Conservation (phyloP, 495 filamentous ascomycete genomes). For the Penicillium chermesinum region DNA sequence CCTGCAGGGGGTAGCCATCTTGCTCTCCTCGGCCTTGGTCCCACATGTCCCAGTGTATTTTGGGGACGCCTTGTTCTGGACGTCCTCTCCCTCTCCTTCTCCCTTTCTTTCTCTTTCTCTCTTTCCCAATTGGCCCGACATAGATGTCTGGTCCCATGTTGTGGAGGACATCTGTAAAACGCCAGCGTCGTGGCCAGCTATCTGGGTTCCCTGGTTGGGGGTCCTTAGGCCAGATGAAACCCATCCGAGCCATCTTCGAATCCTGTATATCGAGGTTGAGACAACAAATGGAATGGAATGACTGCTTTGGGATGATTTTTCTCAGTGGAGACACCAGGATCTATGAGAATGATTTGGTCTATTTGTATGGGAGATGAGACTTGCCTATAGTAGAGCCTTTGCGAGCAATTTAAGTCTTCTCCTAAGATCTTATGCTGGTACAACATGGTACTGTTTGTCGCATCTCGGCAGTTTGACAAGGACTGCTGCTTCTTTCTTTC, state of each 20-base stretch:
- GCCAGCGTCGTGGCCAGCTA: constrained; percentile 30
- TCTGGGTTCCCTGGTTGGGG: constrained; percentile 31
- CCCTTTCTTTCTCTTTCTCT: neutral
- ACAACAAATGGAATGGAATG: neutral
- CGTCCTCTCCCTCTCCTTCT: neutral
- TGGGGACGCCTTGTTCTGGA: neutral
- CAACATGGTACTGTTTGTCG: neutral
- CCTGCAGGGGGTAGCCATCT: no score
- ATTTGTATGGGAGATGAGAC: neutral
- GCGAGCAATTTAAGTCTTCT: neutral
- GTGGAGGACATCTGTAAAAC: constrained; percentile 34
- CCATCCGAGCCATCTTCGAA: constrained; percentile 1
- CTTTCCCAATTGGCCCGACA: constrained; percentile 27
- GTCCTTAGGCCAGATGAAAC: constrained; percentile 41
- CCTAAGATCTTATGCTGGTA: neutral
- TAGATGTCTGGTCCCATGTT: constrained; percentile 43
- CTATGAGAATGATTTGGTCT: neutral
- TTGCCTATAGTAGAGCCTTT: neutral
- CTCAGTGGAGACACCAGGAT: neutral
- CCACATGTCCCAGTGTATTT: constrained; percentile 25
- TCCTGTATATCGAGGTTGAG: neutral
- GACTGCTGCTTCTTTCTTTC: neutral
- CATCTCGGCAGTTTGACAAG: neutral
- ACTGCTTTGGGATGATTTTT: neutral
- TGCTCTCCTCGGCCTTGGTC: no score